These are phyloP conservation scores for Nymphaea thermarum DNA, from an alignment of 164 flowering plant species.

Conservation along the genomic window DNA sequence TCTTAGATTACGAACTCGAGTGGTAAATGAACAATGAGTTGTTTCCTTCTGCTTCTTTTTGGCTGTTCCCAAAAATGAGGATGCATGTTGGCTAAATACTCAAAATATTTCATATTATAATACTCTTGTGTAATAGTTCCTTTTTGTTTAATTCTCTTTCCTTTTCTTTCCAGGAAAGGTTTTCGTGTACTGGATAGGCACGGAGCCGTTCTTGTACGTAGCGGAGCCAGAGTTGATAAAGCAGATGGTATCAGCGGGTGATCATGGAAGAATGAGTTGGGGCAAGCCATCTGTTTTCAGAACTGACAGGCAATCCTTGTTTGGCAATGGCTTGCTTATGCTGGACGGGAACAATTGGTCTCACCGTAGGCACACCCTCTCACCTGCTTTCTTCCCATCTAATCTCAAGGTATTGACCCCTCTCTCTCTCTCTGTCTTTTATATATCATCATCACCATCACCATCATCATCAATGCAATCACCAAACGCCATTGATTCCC, in stretches of 20 bases:
- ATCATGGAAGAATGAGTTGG: constrained; percentile 48
- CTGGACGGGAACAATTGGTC: constrained; percentile 76
- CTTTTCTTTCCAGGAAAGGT: constrained; percentile 51
- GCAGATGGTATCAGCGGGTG: constrained; percentile 35
- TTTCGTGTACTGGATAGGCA: constrained; percentile 79
- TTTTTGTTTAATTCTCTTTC: background rate
- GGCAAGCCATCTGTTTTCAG: constrained; percentile 86
- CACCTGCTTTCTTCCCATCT: constrained; percentile 59
- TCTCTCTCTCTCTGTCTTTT: background rate
- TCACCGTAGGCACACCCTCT: constrained; percentile 52
- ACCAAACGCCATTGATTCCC: too few relatives aligned
- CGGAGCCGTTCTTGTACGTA: constrained; percentile 75
- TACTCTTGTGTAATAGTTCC: background rate
- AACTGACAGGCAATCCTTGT: constrained; percentile 70
- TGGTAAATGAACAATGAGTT: too few relatives aligned
- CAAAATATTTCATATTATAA: background rate
- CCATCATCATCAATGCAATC: too few relatives aligned
- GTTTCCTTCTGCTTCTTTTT: too few relatives aligned
- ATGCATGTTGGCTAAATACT: background rate
- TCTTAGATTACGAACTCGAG: too few relatives aligned
- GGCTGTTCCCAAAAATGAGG: background rate
- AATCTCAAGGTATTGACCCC: constrained; percentile 48
- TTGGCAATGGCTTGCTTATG: constrained; percentile 78
- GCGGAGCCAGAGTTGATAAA: constrained; percentile 78
- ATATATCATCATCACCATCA: too few relatives aligned